Percentiles rank a stretch among this genome's conserved stretches.
phyloP scores from a whole-genome alignment of 176 grass and related monocot genomes.

The Guadua angustifolia region DNA sequence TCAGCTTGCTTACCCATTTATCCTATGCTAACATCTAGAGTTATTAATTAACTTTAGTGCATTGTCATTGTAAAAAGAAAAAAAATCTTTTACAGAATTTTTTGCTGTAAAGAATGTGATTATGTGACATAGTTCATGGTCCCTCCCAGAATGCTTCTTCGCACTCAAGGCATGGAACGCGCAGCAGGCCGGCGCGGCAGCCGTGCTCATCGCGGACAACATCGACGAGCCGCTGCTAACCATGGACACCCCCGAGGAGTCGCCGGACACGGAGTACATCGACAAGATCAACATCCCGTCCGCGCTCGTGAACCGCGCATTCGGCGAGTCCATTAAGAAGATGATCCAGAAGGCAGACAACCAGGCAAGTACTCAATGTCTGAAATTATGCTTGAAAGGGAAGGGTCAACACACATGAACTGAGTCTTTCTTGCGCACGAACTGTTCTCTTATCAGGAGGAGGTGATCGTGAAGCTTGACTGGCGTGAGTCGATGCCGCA shows the following conservation, averaged over 20 bases:
- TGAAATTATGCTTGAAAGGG: too few relatives aligned
- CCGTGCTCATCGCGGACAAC: conserved; percentile 77
- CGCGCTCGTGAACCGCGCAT: conserved; percentile 66
- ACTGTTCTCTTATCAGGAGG: conserved; percentile 8
- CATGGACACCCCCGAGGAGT: conserved; percentile 83
- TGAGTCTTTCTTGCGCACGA: too few relatives aligned
- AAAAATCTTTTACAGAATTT: neutral
- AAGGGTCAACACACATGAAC: too few relatives aligned
- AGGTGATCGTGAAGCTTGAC: conserved; percentile 83
- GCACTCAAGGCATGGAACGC: conserved; percentile 93
- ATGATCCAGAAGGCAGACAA: conserved; percentile 30
- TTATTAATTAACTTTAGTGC: neutral
- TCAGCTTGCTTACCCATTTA: neutral
- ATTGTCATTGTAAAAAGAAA: neutral
- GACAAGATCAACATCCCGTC: conserved; percentile 93
- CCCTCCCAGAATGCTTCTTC: conserved; percentile 77
- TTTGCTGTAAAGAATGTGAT: neutral
- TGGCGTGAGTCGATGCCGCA: conserved; percentile 97
- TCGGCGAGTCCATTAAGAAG: conserved; percentile 66
- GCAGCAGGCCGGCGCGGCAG: conserved; percentile 82
- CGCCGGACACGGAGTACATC: conserved; percentile 50
- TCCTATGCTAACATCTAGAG: neutral
- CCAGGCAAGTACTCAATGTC: neutral
- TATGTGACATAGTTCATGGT: neutral
- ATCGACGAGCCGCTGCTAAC: conserved; percentile 84